Percentiles rank a stretch among this genome's conserved stretches.
These are phyloP conservation scores for Candida chauliodis DNA, from an alignment of 805 yeast species.

Conservation along the genomic window DNA sequence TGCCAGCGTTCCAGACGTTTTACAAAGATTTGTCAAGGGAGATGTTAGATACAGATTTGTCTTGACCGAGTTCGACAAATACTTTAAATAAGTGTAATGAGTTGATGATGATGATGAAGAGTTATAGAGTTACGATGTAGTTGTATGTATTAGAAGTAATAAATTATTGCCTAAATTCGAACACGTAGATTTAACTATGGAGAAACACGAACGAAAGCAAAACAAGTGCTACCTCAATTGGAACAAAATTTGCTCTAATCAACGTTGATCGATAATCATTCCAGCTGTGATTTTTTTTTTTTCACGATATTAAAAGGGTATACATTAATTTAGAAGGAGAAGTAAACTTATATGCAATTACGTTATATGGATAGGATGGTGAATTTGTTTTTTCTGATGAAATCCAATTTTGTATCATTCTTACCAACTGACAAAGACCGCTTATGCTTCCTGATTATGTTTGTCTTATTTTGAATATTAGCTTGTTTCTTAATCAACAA, in stretches of 20 bases:
- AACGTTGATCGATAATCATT: too few species aligned
- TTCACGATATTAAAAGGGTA: not conserved
- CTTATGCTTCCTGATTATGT: conserved; percentile 18
- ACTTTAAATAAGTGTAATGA: conserved; percentile 18
- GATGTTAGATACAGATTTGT: conserved; percentile 66
- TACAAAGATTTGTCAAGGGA: conserved; percentile 51
- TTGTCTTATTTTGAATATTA: not conserved
- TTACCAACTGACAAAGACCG: conserved; percentile 39
- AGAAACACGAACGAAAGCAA: too few species aligned
- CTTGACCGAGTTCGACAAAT: conserved; percentile 52
- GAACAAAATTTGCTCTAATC: too few species aligned
- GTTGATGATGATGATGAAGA: not conserved
- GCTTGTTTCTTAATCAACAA: conserved; percentile 6
- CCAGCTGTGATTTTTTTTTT: too few species aligned
- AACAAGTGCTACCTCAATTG: too few species aligned
- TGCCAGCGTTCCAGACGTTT: conserved; percentile 51
- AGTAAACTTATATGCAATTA: too few species aligned
- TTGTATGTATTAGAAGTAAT: not conserved
- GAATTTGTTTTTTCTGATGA: conserved; percentile 32
- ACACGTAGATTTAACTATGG: too few species aligned
- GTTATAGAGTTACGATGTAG: not conserved
- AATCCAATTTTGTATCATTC: conserved; percentile 30
- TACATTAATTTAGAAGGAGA: not conserved
- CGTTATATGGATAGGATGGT: conserved; percentile 18
- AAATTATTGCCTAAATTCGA: not conserved